Percentiles rank a stretch among this genome's conserved stretches.
phyloP scores from a whole-genome alignment of 2,329 filamentous ascomycete genomes.

The Penicillium sp. region DNA sequence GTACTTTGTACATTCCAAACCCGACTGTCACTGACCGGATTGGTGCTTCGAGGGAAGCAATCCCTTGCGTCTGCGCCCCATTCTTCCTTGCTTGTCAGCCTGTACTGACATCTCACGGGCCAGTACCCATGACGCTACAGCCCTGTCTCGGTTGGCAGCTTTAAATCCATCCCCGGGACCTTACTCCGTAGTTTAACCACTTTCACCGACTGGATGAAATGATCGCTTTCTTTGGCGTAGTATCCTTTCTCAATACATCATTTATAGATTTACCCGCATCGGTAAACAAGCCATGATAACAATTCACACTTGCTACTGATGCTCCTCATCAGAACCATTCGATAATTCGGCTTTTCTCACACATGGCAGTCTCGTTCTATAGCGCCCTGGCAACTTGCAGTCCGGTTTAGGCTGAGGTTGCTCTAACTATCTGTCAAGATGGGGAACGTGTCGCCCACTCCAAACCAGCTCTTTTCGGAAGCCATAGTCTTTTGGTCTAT shows the following conservation, averaged over 20 bases:
- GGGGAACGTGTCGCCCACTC: constrained; percentile 31
- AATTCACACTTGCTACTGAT: not conserved
- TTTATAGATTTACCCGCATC: not conserved
- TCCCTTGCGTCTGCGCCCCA: constrained; percentile 19
- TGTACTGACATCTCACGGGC: constrained; percentile 13
- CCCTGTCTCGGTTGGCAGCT: constrained; percentile 3
- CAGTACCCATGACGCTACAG: constrained; percentile 15
- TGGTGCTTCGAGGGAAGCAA: constrained; percentile 5
- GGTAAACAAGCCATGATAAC: not conserved
- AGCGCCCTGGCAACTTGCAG: not conserved
- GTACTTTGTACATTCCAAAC: constrained; percentile 18
- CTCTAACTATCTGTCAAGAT: constrained; percentile 20
- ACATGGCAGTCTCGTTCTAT: constrained; percentile 4
- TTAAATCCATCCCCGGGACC: not conserved
- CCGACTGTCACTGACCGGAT: constrained; percentile 17
- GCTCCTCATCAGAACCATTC: not conserved
- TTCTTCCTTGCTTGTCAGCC: constrained; percentile 22
- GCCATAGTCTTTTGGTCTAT: constrained; percentile 33
- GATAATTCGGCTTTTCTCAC: not conserved
- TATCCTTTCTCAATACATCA: not conserved
- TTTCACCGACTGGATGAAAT: constrained; percentile 11
- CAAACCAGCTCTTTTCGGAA: constrained; percentile 28
- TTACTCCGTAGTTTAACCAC: constrained; percentile 1
- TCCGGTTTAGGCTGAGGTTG: not conserved
- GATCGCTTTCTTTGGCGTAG: not conserved